Evolutionary conservation across 208 protist genomes (phyloP), one percentile per base, ranked within the genome.

Genomic region (Wallacemonas sp.): DNA sequence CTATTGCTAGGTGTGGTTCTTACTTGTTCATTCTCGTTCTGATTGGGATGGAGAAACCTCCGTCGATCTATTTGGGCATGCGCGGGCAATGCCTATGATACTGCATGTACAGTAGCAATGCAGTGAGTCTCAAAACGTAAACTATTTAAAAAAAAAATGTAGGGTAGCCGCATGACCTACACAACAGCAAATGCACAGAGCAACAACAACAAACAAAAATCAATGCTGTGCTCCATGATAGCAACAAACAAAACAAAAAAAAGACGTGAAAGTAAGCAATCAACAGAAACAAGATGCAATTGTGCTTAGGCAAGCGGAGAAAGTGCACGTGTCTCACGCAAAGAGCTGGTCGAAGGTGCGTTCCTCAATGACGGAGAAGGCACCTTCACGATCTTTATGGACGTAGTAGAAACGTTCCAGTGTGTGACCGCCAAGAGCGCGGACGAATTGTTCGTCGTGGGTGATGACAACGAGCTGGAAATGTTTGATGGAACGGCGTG

Each of bases 391-490:
- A 58, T 95, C 90, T 58, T 96, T 97, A 58, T 90, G 88, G 42
- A 97, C 82, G 60, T 90, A 95, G 68, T 94, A 96, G 65, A 95
- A 94, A 27, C 70, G 79, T 27, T 97, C 93, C 42, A 94, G 66
- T 36, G 81, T 77, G 63, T 93, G 86, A 2, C 84, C 83, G 5
- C 90, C 90, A 8, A 97, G 72, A 3, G 88, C 88, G 5, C 93
- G 86, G 34, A 98, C 95, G 77, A 99, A 99, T 63, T 99, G 94
- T 77, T 99, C 98, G 70, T 99, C 98, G 77, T 99, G 99, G 24
- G 99, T 99, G 71, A 99, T 99, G n/a, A 99, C 86, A 60, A 99
- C 87, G 0, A 99, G 81, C 88, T 99, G 99, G 55, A 99, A 98
- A 68, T 96, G 86, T 64, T 90, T 90, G 34, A 94, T 77, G 21